Base-by-base conservation (phyloP, 2,329 filamentous ascomycete species). In the Lecanicillium sp. region DNA sequence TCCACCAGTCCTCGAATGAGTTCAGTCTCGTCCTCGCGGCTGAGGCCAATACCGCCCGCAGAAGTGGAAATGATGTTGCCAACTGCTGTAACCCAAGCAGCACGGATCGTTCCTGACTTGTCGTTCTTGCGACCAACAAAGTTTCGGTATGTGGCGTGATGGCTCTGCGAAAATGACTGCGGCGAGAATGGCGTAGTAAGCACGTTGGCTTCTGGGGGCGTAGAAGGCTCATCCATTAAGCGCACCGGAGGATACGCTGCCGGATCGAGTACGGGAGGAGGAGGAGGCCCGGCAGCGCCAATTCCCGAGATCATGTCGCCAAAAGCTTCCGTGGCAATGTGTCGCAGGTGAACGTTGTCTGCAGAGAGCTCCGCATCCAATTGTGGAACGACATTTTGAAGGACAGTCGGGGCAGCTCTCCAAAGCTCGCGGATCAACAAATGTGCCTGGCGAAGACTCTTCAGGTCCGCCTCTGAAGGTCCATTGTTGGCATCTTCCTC, bases 301-400 rank as follows among this genome's bases (percentile, higher is more conserved):
- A 96, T 94, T 5, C 90, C 90, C 29, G 90, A 83, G 18, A 94
- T 83, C 70, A 98, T 89, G 55, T 96, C 90, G 38, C 94, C 92
- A 29, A 98, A 77, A 0, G 92, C 95, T 59, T 96, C 87, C 0
- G 90, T 94, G 3, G 90, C 90, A 41, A 98, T 73, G 43, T 86
- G 74, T 38, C 92, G 84, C 40, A 98, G 67, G 49, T 92, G 80
- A 3, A 89, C 72, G 43, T 94, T 94, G 55, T 98, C 92, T 0
- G 89, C 88, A 4, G 83, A 84, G 37, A 98, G 68, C 63, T 98
- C 92, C 25, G 87, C 85, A 55, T 96, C 90, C 29, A 98, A 70
- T 58, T 95, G 89, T 4, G 89, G 89, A 37, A 98, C 82, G 11
- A 98, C 90, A 52, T 95, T 95, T 47, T 87, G 83, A 14, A 98